Conservation (phyloP, 345 rosid species). For the Cardamine chenopodiifolia region DNA sequence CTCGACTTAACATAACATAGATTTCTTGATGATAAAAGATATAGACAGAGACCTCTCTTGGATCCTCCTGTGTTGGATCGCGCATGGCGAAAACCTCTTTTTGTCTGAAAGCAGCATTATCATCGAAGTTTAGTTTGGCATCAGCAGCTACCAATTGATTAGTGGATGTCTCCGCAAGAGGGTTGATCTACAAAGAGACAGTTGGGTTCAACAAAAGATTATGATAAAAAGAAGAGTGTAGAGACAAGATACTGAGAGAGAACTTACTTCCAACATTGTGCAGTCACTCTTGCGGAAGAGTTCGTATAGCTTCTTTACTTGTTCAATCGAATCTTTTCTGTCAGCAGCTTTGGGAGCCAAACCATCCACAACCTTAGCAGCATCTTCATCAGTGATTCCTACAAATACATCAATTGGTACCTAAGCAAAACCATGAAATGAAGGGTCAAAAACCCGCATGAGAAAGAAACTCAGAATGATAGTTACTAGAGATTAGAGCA, state of each 20-base stretch:
- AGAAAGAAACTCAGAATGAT: constrained; percentile 7
- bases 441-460: constrained; percentile 5
- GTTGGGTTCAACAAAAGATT: constrained; percentile 23
- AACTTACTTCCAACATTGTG: constrained; percentile 93
- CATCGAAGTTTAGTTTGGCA: constrained; percentile 98
- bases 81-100: constrained; percentile 78
- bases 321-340: constrained; percentile 79
- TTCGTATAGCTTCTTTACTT: constrained; percentile 94
- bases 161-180: constrained; percentile 89
- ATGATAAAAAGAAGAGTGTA: not conserved
- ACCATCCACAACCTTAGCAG: constrained; percentile 96
- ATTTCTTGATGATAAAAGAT: not conserved
- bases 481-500: not conserved
- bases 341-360: constrained; percentile 83
- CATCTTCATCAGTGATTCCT: constrained; percentile 97
- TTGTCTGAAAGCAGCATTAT: constrained; percentile 94
- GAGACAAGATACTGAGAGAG: constrained; percentile 9
- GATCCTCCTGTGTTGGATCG: constrained; percentile 98
- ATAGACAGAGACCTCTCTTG: constrained; percentile 71
- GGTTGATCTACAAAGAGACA: constrained; percentile 73
- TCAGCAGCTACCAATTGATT: constrained; percentile 95
- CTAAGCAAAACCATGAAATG: constrained; percentile 46
- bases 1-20: not conserved
- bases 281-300: constrained; percentile 85
- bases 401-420: constrained; percentile 91